These are phyloP conservation scores for Crucihimalaya himalaica DNA, from an alignment of 345 rosid species.

Conservation along the genomic window DNA sequence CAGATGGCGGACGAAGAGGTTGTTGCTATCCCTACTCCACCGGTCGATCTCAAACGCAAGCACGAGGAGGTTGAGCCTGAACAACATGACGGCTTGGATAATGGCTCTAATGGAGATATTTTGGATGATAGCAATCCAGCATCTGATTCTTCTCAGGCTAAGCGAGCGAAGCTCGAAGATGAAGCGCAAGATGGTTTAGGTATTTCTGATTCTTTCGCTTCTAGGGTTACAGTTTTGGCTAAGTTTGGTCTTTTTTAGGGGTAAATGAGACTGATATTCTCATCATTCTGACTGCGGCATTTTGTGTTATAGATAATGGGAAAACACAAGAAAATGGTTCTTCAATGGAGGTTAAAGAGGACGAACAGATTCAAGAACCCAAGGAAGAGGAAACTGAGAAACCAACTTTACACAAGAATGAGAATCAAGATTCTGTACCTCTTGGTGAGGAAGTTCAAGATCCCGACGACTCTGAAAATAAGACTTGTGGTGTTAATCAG, in stretches of 20 bases:
- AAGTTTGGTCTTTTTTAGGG: background rate
- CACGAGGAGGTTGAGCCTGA: slow-evolving; percentile 55
- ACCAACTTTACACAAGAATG: slow-evolving; percentile 24
- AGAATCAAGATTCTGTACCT: slow-evolving; percentile 15
- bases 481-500: slow-evolving; percentile 19
- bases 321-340: slow-evolving; percentile 34
- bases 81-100: background rate
- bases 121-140: slow-evolving; percentile 29
- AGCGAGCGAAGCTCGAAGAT: slow-evolving; percentile 60
- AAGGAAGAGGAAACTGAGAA: slow-evolving; percentile 38
- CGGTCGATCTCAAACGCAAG: slow-evolving; percentile 74
- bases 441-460: slow-evolving; percentile 22
- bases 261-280: background rate
- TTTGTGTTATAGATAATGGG: slow-evolving; percentile 17
- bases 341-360: background rate
- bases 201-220: slow-evolving; percentile 21
- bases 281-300: background rate
- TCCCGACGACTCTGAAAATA: slow-evolving; percentile 16
- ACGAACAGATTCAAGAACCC: slow-evolving; percentile 15
- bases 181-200: slow-evolving; percentile 55
- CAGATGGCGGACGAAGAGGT: slow-evolving; percentile 71
- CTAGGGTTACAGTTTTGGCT: background rate
- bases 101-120: slow-evolving; percentile 10
- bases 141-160: slow-evolving; percentile 47
- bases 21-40: slow-evolving; percentile 39